phyloP scores from a whole-genome alignment of 1,139 yeast species.

The Sugiyamaella novakii region DNA sequence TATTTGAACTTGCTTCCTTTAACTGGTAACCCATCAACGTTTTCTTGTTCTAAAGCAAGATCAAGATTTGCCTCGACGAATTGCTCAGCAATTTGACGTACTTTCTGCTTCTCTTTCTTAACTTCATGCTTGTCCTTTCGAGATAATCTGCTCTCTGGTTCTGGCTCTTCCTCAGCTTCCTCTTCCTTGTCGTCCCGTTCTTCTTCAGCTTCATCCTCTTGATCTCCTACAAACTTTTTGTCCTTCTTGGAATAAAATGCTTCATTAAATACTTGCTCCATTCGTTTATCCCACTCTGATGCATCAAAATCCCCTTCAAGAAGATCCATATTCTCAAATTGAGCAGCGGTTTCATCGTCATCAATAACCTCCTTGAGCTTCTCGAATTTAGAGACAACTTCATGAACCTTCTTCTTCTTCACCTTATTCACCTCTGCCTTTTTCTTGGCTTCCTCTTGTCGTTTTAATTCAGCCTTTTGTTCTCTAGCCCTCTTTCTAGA shows the following conservation, averaged over 20 bases:
- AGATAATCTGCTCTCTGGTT: conserved; percentile 32
- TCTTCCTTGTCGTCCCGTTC: conserved; percentile 34
- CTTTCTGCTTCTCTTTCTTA: conserved; percentile 62
- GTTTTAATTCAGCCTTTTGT: conserved; percentile 57
- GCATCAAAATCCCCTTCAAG: conserved; percentile 88
- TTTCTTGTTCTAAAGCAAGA: conserved; percentile 37
- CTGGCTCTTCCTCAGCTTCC: conserved; percentile 32
- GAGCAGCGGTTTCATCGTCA: conserved; percentile 62
- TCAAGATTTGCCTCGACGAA: conserved; percentile 61
- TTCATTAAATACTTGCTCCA: conserved; percentile 84
- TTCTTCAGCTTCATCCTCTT: conserved; percentile 29
- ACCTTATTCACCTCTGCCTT: conserved; percentile 69
- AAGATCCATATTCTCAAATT: conserved; percentile 67
- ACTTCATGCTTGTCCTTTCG: conserved; percentile 56
- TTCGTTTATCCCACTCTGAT: conserved; percentile 86
- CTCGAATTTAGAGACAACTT: conserved; percentile 73
- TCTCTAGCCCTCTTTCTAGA: conserved; percentile 84
- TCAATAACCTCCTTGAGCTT: conserved; percentile 79
- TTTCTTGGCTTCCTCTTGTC: conserved; percentile 55
- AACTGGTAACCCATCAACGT: conserved; percentile 48
- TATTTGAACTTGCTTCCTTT: conserved; percentile 69
- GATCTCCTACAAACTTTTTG: conserved; percentile 56
- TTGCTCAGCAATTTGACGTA: conserved; percentile 69
- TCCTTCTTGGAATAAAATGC: conserved; percentile 64
- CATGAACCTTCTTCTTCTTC: conserved; percentile 73